Percentiles rank a stretch among this genome's conserved stretches.
Evolutionary conservation across 768 basidiomycete species (phyloP).

Genomic region (Lepiota brunneoincarnata): DNA sequence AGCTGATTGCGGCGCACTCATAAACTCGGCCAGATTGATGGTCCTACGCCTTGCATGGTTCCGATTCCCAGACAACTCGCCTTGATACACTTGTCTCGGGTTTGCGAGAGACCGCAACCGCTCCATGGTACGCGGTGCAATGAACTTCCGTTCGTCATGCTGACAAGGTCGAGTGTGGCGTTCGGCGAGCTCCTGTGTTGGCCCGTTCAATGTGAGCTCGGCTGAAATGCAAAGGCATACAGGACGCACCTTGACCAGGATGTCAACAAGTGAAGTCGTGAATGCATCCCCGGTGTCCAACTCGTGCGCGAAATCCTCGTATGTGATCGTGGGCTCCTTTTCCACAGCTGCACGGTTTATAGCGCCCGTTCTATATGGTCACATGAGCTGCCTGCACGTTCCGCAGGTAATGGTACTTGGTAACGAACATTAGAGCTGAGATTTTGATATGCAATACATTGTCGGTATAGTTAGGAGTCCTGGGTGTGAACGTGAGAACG

Average conservation of each 20-base stretch:
- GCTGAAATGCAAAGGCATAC: background rate
- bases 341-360: constrained; percentile 69
- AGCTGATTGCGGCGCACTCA: constrained; percentile 48
- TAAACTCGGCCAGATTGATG: constrained; percentile 48
- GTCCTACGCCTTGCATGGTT: constrained; percentile 34
- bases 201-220: background rate
- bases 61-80: constrained; percentile 28
- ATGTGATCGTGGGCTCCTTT: constrained; percentile 66
- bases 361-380: constrained; percentile 56
- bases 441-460: constrained; percentile 74
- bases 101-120: constrained; percentile 57
- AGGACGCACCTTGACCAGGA: constrained; percentile 69
- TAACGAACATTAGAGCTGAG: constrained; percentile 73
- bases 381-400: background rate
- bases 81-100: constrained; percentile 50
- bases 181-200: constrained; percentile 69
- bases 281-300: constrained; percentile 80
- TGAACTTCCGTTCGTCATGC: constrained; percentile 54
- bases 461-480: constrained; percentile 73
- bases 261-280: constrained; percentile 70
- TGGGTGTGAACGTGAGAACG: constrained; percentile 26
- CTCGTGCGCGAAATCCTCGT: constrained; percentile 74
- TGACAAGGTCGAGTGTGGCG: constrained; percentile 49
- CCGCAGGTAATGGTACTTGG: background rate
- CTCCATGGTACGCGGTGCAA: constrained; percentile 67